These are phyloP conservation scores for Colletotrichum tamarilloi DNA, from an alignment of 2,329 filamentous ascomycete genomes.

Conservation along the genomic window DNA sequence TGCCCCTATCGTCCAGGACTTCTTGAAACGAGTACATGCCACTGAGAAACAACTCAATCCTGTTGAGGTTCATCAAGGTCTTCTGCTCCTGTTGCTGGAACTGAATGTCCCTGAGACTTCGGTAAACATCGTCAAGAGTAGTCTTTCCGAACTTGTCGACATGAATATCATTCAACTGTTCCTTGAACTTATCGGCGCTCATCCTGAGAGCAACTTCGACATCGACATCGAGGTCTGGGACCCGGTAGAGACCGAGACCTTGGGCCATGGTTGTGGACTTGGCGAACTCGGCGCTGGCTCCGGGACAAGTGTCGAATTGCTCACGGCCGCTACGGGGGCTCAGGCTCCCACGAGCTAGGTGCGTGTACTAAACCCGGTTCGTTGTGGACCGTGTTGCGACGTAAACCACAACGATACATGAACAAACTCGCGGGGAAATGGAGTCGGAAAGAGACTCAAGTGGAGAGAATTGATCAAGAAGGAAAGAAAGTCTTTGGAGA, in stretches of 20 bases:
- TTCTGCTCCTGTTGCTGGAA: constrained; percentile 39
- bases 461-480: neutral
- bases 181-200: constrained; percentile 31
- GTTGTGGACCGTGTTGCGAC: neutral
- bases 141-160: constrained; percentile 36
- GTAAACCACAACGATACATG: neutral
- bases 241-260: neutral
- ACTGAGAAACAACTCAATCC: constrained; percentile 40
- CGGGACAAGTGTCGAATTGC: neutral
- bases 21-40: constrained; percentile 38
- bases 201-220: constrained; percentile 10
- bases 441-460: neutral
- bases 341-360: neutral
- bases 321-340: neutral
- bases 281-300: neutral
- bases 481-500: neutral
- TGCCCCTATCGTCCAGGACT: neutral
- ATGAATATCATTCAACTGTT: constrained; percentile 33
- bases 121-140: constrained; percentile 37
- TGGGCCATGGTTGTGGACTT: constrained; percentile 16
- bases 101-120: constrained; percentile 41
- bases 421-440: neutral
- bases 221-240: neutral
- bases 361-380: neutral
- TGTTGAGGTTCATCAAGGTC: constrained; percentile 42